Evolutionary conservation across 1,139 yeast genomes (phyloP).

Genomic region (Pneumocystis wakefieldiae): DNA sequence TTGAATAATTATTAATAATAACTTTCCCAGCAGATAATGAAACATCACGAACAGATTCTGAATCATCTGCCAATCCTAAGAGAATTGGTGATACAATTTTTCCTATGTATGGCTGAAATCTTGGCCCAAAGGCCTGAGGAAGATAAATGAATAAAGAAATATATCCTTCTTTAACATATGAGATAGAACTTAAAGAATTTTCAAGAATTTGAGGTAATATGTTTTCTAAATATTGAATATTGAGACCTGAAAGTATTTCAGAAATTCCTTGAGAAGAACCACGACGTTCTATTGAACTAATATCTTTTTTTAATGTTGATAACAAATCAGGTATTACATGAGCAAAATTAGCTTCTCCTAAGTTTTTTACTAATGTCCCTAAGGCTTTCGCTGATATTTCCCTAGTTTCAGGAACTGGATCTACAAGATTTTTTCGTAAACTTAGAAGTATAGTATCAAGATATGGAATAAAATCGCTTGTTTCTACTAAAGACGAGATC

Average conservation of each 20-base stretch:
- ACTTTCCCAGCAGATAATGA: slow-evolving; percentile 88
- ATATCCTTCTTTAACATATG: slow-evolving; percentile 77
- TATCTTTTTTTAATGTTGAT: slow-evolving; percentile 60
- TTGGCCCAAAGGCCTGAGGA: slow-evolving; percentile 89
- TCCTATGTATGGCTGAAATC: slow-evolving; percentile 76
- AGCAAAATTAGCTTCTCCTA: slow-evolving; percentile 95
- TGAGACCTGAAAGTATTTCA: slow-evolving; percentile 86
- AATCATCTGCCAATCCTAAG: slow-evolving; percentile 77
- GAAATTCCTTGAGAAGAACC: slow-evolving; percentile 94
- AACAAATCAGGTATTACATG: slow-evolving; percentile 70
- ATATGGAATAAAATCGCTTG: slow-evolving; percentile 74
- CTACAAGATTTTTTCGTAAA: slow-evolving; percentile 89
- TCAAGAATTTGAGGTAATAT: slow-evolving; percentile 63
- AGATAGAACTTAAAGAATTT: slow-evolving; percentile 52
- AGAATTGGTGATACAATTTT: slow-evolving; percentile 81
- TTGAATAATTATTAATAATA: slow-evolving; percentile 81
- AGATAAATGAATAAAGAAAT: slow-evolving; percentile 79
- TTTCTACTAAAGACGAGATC: slow-evolving; percentile 90
- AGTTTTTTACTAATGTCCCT: slow-evolving; percentile 87
- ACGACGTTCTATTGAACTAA: slow-evolving; percentile 78
- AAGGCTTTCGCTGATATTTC: slow-evolving; percentile 96
- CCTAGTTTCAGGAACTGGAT: slow-evolving; percentile 93
- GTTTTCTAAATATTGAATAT: slow-evolving; percentile 74
- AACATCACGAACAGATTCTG: slow-evolving; percentile 75
- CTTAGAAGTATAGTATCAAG: slow-evolving; percentile 62